Evolutionary conservation across 2,329 filamentous ascomycete genomes (phyloP).

Genomic region (Penicillium brasilianum): DNA sequence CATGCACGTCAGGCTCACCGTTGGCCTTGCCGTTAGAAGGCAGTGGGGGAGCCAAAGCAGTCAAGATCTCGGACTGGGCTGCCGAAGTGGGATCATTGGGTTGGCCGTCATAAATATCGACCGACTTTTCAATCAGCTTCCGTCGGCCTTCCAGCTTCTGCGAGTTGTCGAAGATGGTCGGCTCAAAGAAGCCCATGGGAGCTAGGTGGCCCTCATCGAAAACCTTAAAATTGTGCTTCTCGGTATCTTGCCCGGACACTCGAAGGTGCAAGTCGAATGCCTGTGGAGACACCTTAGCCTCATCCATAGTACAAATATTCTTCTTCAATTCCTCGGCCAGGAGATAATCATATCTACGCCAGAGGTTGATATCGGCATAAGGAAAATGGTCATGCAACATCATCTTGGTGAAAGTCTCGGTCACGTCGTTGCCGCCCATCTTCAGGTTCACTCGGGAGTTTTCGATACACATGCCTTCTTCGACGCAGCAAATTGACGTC

Average conservation of each 20-base stretch:
- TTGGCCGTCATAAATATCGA: conserved; percentile 90
- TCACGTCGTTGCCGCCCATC: conserved; percentile 89
- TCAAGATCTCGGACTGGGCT: conserved; percentile 74
- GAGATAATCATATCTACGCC: conserved; percentile 86
- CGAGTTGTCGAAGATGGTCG: conserved; percentile 81
- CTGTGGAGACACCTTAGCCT: conserved; percentile 86
- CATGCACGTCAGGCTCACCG: conserved; percentile 48
- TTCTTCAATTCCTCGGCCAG: conserved; percentile 95
- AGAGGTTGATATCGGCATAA: conserved; percentile 91
- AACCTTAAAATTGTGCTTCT: conserved; percentile 93
- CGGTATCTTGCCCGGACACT: conserved; percentile 83
- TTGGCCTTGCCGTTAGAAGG: conserved; percentile 36
- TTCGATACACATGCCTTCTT: conserved; percentile 92
- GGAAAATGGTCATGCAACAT: conserved; percentile 96
- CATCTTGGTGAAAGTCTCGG: conserved; percentile 95
- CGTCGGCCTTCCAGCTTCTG: conserved; percentile 79
- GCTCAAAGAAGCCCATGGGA: conserved; percentile 92
- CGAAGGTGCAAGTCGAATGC: conserved; percentile 89
- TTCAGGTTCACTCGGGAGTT: conserved; percentile 96
- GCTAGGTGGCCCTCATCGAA: conserved; percentile 97
- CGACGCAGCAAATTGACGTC: conserved; percentile 94
- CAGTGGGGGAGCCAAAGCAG: conserved; percentile 53
- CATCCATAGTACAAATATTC: conserved; percentile 88
- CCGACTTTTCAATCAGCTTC: conserved; percentile 82
- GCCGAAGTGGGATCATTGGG: conserved; percentile 88